A percentile compares a stretch with the other conserved stretches of the same genome.
Evolutionary conservation across 306 rosid genomes (phyloP).

Genomic region (Chamaecrista fasciculata): DNA sequence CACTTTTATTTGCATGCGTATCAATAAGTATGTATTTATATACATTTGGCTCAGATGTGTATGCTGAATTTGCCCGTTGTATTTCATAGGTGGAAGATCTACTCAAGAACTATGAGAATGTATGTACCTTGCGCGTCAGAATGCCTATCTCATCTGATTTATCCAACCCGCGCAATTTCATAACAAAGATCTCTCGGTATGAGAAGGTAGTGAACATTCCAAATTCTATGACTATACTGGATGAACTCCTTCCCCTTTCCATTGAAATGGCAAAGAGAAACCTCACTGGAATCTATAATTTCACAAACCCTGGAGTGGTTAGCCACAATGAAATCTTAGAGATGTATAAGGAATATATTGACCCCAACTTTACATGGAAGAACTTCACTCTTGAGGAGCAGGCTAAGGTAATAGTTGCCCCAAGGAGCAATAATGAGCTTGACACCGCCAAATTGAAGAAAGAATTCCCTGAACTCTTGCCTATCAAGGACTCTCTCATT

Average conservation of each 20-base stretch:
- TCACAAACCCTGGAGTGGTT: slow-evolving; percentile 90
- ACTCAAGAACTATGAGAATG: slow-evolving; percentile 76
- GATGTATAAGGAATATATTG: slow-evolving; percentile 66
- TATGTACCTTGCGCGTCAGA: slow-evolving; percentile 78
- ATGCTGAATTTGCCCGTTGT: neutral
- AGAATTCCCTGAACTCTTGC: slow-evolving; percentile 70
- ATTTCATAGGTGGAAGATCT: slow-evolving; percentile 71
- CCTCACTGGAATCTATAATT: slow-evolving; percentile 82
- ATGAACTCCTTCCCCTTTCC: slow-evolving; percentile 83
- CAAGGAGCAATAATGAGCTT: slow-evolving; percentile 81
- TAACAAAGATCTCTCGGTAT: slow-evolving; percentile 76
- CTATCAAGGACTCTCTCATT: slow-evolving; percentile 84
- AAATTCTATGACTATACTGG: slow-evolving; percentile 84
- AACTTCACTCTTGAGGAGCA: slow-evolving; percentile 87
- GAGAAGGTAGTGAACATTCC: slow-evolving; percentile 87
- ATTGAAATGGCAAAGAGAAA: slow-evolving; percentile 88
- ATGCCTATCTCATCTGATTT: slow-evolving; percentile 91
- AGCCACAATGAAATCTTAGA: slow-evolving; percentile 89
- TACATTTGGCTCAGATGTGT: neutral
- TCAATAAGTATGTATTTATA: neutral
- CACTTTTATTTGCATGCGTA: neutral
- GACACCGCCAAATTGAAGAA: slow-evolving; percentile 62
- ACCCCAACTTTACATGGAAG: slow-evolving; percentile 69
- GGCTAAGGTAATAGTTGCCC: slow-evolving; percentile 88
- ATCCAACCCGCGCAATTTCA: slow-evolving; percentile 78